Percentiles rank a stretch among this genome's conserved stretches.
Evolutionary conservation across 495 filamentous ascomycete species (phyloP).

Genomic region (Hamigera avellanea): DNA sequence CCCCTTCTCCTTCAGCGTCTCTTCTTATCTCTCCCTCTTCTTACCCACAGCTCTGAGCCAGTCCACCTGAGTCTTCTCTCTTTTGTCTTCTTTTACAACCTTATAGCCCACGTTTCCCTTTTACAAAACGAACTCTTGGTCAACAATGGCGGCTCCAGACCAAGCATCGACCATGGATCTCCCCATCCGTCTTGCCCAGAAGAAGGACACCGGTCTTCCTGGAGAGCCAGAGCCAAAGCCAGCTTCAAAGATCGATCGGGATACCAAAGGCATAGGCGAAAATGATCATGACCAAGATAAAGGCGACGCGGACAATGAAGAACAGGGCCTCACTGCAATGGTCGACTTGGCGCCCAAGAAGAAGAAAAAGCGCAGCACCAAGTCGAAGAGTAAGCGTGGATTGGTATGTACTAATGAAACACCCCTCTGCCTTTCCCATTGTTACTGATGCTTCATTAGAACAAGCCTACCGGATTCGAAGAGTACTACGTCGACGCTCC

Average conservation of each 20-base stretch:
- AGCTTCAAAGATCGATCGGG: neutral
- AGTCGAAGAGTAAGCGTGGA: slow-evolving; percentile 37
- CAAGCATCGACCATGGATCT: neutral
- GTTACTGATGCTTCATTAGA: slow-evolving; percentile 13
- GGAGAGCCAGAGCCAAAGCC: neutral
- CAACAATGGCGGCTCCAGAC: too few relatives aligned
- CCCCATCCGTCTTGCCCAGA: neutral
- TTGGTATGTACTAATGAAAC: slow-evolving; percentile 14
- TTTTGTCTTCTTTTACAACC: too few relatives aligned
- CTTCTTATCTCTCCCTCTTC: too few relatives aligned
- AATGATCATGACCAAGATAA: neutral
- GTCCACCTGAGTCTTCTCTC: too few relatives aligned
- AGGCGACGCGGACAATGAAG: slow-evolving; percentile 2
- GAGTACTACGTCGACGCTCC: slow-evolving; percentile 70
- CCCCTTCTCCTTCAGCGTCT: too few relatives aligned
- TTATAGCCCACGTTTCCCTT: too few relatives aligned
- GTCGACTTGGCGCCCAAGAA: slow-evolving; percentile 11
- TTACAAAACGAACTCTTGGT: too few relatives aligned
- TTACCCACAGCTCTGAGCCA: too few relatives aligned
- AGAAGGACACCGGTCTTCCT: too few relatives aligned
- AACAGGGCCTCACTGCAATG: slow-evolving; percentile 4
- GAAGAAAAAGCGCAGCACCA: slow-evolving; percentile 23
- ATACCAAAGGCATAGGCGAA: neutral
- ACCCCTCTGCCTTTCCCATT: neutral
- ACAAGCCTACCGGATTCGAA: slow-evolving; percentile 49